Evolutionary conservation across 2,329 filamentous ascomycete genomes (phyloP).

Genomic region (Colletotrichum horii): DNA sequence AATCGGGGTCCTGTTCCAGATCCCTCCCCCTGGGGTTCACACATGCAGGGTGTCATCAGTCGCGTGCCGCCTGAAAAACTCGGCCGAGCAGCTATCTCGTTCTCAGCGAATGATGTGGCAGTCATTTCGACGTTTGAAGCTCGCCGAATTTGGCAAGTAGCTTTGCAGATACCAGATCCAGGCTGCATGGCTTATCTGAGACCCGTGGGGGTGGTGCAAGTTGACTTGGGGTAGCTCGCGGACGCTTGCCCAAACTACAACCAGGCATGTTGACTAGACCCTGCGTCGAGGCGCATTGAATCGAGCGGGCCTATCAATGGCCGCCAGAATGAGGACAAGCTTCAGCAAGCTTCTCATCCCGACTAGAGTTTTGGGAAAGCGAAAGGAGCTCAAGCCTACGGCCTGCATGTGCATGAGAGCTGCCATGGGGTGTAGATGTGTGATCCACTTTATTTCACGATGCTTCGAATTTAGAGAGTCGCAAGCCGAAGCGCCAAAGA

Average conservation of each 20-base stretch:
- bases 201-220: not conserved
- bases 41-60: not conserved
- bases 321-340: not conserved
- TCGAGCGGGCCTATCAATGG: not conserved
- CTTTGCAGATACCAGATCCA: not conserved
- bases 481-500: not conserved
- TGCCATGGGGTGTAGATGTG: not conserved
- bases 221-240: not conserved
- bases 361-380: not conserved
- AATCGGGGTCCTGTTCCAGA: not conserved
- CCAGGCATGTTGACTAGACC: not conserved
- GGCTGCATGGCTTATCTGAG: not conserved
- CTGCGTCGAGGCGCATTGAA: not conserved
- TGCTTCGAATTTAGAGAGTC: not conserved
- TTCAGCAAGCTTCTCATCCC: not conserved
- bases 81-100: not conserved
- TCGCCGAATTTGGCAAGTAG: not conserved
- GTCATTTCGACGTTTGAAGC: not conserved
- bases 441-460: not conserved
- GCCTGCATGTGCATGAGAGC: not conserved
- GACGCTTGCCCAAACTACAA: not conserved
- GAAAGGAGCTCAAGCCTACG: not conserved
- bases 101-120: not conserved
- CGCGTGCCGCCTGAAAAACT: not conserved
- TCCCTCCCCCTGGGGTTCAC: not conserved